Base-by-base conservation (phyloP, 2,329 filamentous ascomycete genomes). In the Xylariaceae sp. region DNA sequence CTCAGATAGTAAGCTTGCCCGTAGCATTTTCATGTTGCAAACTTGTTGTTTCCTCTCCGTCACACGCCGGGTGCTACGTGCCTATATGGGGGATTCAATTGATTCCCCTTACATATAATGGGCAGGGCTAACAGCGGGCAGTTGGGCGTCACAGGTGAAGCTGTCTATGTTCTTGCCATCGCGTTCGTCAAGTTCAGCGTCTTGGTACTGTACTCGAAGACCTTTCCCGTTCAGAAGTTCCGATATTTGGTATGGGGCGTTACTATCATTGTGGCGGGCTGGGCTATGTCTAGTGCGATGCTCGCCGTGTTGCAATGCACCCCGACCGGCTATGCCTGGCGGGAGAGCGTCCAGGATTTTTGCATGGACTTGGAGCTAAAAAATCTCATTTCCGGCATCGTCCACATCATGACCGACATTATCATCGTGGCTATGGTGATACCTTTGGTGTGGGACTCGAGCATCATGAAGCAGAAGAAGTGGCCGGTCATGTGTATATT, bases 221-320 rank as follows among this genome's bases (percentile, higher is more conserved):
- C 19, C 0, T 57, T 54, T 15, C 46, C 56, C 12, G 7, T 12
- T 5, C 51, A 26, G 43, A 54, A 42, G 32, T 51, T 54, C 9
- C 54, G 51, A 12, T 59, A 59, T 16, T 48, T 32, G 13, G 15
- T 57, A 13, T 57, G 56, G 56, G 51, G 34, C 5, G 39, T 48
- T 5, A 45, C 45, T 5, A 8, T 50, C 26, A 7, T 54, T 8
- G 51, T 59, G 12, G 21, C 30, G 8, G 48, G 51, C 22, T 59
- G 56, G 56, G 54, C 44, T 8, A 54, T 57, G 51, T 51, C 56
- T 1, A 51, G 54, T 37, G 47, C 40, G 3, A 32, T 57, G n/a
- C 43, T 50, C 32, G 49, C 54, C 34, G 34, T 59, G 32, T 54
- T 59, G 32, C 56, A 54, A 48, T 59, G 56, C 9, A 48, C 32